Conservation (phyloP, 164 flowering plant genomes). For the Vitis cinerea region DNA sequence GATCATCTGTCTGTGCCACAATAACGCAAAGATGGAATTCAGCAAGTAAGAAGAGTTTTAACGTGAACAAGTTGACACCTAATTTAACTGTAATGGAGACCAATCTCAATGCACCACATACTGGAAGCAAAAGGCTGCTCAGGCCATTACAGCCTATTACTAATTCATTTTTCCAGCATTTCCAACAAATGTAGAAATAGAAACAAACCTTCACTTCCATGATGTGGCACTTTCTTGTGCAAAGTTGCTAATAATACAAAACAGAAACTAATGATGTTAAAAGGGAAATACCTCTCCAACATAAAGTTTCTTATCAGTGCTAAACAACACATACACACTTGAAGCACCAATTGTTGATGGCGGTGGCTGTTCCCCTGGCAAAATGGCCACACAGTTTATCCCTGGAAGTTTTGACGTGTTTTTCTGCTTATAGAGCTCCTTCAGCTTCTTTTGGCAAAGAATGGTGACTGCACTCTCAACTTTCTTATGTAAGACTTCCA, state of each 20-base stretch:
- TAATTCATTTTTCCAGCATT: too few relatives aligned
- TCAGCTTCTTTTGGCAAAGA: conserved; percentile 59
- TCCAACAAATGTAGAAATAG: not conserved
- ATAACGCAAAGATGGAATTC: not conserved
- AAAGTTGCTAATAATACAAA: not conserved
- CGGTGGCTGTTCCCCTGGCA: conserved; percentile 80
- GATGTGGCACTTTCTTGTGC: not conserved
- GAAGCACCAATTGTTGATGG: conserved; percentile 90
- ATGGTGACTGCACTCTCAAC: conserved; percentile 45
- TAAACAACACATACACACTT: conserved; percentile 72
- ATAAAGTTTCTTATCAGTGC: conserved; percentile 77
- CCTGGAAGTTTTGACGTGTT: conserved; percentile 30
- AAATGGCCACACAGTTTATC: conserved; percentile 52
- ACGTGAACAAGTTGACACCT: not conserved
- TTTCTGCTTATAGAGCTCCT: conserved; percentile 46
- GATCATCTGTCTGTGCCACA: conserved; percentile 78
- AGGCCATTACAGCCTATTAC: not conserved
- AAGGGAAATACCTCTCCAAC: conserved; percentile 73
- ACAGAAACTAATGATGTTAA: not conserved
- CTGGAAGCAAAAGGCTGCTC: not conserved
- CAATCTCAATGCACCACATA: not conserved
- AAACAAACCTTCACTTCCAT: not conserved
- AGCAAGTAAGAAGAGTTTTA: not conserved
- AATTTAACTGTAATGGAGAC: not conserved
- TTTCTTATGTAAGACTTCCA: conserved; percentile 34